These are phyloP conservation scores for Penicillium cosmopolitanum DNA, from an alignment of 495 filamentous ascomycete species.

Conservation along the genomic window DNA sequence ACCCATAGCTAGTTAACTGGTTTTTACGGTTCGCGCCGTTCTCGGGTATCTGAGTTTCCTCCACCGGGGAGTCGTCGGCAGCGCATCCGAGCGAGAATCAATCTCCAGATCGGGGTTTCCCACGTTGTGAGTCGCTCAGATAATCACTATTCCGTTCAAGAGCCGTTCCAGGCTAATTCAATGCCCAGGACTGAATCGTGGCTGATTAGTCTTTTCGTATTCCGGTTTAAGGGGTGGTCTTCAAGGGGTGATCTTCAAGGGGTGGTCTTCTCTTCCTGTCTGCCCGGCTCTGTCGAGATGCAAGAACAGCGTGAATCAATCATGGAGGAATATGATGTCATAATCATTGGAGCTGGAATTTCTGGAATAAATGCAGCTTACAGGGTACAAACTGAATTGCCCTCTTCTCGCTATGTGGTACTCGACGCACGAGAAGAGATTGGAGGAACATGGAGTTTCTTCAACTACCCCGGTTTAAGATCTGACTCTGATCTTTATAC, in stretches of 20 bases:
- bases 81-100: neutral
- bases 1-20: neutral
- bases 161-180: neutral
- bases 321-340: conserved; percentile 2
- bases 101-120: no score
- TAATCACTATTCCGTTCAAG: neutral
- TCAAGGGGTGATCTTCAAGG: neutral
- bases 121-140: neutral
- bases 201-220: neutral
- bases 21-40: neutral
- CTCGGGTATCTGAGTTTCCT: no score
- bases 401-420: conserved; percentile 52
- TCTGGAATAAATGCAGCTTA: conserved; percentile 62
- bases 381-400: conserved; percentile 58
- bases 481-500: conserved; percentile 61
- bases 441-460: conserved; percentile 67
- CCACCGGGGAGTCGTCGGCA: neutral
- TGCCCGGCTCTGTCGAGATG: neutral
- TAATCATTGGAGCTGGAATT: conserved; percentile 3
- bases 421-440: conserved; percentile 57
- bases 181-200: no score
- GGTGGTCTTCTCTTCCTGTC: neutral
- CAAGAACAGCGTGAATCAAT: neutral
- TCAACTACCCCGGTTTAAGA: conserved; percentile 62
- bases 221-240: neutral